Base-by-base conservation (phyloP, 192 early-diverging fungal genomes). In the Entrophospora sp. region DNA sequence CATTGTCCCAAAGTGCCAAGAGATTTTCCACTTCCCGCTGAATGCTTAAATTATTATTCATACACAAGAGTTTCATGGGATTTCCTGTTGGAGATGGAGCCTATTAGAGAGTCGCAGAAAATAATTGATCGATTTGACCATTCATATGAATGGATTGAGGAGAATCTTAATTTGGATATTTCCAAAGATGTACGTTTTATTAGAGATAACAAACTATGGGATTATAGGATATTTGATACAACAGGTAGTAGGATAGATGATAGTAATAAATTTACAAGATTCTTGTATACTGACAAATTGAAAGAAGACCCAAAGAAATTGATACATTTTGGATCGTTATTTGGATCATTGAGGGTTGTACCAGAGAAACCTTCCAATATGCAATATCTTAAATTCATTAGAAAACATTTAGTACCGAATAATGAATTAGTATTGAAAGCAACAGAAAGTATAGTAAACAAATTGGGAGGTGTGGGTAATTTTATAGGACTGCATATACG, bases 401-500 rank as follows among this genome's bases (percentile, higher is more conserved):
- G 76, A 14, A 67, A 70, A 35, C 62, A 75, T 36, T 67, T 84
- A 71, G 75, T 81, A 20, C 69, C 79, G 18, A 35, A 65, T 13
- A 82, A 80, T 40, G 69, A 72, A 0, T 60, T 75, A 13, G 57
- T 84, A 9, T 14, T 70, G 4, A 68, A 75, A 32, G 72, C 73
- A 20, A 71, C 83, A 1, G 59, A 75, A 25, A 14, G 58, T 5
- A 71, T 84, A 12, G 73, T 81, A 4, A 46, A 69, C 3, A 68
- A 74, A 40, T 48, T 84, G n/a, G 83, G 83, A 30, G 83, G 83
- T 0, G 35, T 71, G 0, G 67, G 71, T 14, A 40, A 59, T 2
- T 84, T 77, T 76, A 66, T 81, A n/a, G 83, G 83, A 4, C 43
- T 82, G 18, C 81, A 84, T 59, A 37, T 84, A 14, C 67, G 83